Evolutionary conservation across 805 yeast species (phyloP).

Genomic region (Zygosaccharomyces bailii): DNA sequence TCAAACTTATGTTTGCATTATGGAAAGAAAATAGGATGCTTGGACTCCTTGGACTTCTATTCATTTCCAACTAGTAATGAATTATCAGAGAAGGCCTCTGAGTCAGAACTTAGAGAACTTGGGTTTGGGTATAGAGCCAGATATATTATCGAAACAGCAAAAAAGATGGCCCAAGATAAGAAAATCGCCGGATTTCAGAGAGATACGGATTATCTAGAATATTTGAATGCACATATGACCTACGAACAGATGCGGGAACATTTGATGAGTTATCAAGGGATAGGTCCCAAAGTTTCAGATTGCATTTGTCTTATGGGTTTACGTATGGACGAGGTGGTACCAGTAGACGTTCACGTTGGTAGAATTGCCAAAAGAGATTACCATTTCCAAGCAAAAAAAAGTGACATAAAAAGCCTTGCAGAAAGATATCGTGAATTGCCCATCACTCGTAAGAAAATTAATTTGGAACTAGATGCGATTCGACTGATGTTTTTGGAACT

Average conservation of each 20-base stretch:
- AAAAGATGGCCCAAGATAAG: slow-evolving; percentile 42
- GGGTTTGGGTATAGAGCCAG: slow-evolving; percentile 91
- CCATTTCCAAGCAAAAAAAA: slow-evolving; percentile 41
- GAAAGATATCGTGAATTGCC: slow-evolving; percentile 29
- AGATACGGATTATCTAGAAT: slow-evolving; percentile 37
- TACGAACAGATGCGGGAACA: slow-evolving; percentile 32
- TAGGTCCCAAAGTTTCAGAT: slow-evolving; percentile 97
- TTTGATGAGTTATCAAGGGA: slow-evolving; percentile 71
- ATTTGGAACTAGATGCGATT: slow-evolving; percentile 43
- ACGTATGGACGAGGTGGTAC: slow-evolving; percentile 73
- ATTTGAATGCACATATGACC: slow-evolving; percentile 44
- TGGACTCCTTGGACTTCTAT: slow-evolving; percentile 55
- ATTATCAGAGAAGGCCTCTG: slow-evolving; percentile 44
- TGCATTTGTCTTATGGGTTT: slow-evolving; percentile 82
- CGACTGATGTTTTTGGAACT: slow-evolving; percentile 55
- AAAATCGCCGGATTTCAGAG: slow-evolving; percentile 15
- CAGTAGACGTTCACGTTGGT: slow-evolving; percentile 93
- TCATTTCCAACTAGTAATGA: slow-evolving; percentile 70
- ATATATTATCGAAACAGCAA: slow-evolving; percentile 76
- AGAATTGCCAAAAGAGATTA: slow-evolving; percentile 85
- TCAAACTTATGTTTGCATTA: slow-evolving; percentile 66
- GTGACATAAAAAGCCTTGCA: slow-evolving; percentile 29
- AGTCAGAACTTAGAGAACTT: slow-evolving; percentile 42
- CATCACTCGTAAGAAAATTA: slow-evolving; percentile 33
- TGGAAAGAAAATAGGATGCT: slow-evolving; percentile 57